Conservation (phyloP, 768 basidiomycete species). For the Trametes cinnabarina region DNA sequence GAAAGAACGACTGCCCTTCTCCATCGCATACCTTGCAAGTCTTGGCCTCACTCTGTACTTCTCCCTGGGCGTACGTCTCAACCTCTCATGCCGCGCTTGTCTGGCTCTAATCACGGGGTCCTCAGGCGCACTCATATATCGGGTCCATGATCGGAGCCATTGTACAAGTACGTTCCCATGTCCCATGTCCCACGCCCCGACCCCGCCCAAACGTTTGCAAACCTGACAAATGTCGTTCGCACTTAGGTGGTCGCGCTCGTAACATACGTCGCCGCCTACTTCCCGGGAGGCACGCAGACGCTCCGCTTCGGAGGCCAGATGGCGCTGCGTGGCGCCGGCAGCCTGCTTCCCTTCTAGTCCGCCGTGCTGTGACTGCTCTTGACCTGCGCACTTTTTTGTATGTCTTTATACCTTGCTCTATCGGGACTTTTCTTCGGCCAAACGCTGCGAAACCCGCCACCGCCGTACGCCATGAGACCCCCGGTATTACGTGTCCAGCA, state of each 20-base stretch:
- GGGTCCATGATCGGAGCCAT: conserved; percentile 82
- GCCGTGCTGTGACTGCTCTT: background rate
- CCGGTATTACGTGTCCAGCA: too few relatives aligned
- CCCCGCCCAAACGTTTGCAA: background rate
- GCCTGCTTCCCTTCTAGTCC: conserved; percentile 69
- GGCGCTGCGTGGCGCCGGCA: conserved; percentile 81
- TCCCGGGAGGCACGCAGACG: conserved; percentile 86
- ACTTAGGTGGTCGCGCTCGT: conserved; percentile 75
- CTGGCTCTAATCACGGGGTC: too few relatives aligned
- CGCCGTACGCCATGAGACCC: background rate
- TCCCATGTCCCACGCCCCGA: background rate
- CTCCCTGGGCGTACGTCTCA: conserved; percentile 71
- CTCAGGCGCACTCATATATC: conserved; percentile 77
- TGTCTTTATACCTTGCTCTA: conserved; percentile 5
- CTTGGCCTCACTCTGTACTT: conserved; percentile 89
- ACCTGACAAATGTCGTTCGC: background rate
- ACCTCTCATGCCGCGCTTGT: background rate
- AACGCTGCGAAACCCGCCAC: background rate
- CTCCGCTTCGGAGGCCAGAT: conserved; percentile 77
- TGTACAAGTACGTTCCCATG: conserved; percentile 56
- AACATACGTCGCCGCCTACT: conserved; percentile 90
- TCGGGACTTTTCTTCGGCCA: background rate
- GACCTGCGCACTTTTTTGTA: background rate
- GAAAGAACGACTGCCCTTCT: conserved; percentile 82
- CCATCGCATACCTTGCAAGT: conserved; percentile 76